These are phyloP conservation scores for Patellifolia procumbens DNA, from an alignment of 179 eudicot species.

Conservation along the genomic window DNA sequence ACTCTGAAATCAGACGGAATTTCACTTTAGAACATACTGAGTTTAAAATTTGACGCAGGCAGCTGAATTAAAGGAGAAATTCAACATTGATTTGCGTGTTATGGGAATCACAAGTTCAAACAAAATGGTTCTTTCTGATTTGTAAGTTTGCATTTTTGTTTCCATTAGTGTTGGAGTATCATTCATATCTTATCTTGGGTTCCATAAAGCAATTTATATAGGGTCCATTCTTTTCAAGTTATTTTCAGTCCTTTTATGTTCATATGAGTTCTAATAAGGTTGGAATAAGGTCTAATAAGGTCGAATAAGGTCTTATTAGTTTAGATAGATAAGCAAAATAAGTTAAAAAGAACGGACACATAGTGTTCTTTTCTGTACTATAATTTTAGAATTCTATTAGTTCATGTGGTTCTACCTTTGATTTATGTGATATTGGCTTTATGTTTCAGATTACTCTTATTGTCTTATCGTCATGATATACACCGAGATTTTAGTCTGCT, in stretches of 20 bases:
- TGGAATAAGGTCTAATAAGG: too few species aligned
- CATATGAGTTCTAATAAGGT: too few species aligned
- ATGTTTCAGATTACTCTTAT: background rate
- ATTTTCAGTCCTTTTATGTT: too few species aligned
- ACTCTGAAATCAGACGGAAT: background rate
- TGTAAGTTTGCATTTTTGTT: conserved; percentile 45
- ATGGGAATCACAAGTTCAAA: conserved; percentile 83
- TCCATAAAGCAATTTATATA: too few species aligned
- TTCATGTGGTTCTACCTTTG: background rate
- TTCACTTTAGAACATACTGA: conserved; percentile 1
- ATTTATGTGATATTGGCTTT: background rate
- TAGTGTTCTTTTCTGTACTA: background rate
- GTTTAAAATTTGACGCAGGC: conserved; percentile 49
- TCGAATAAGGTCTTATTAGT: too few species aligned
- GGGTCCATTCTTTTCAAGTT: too few species aligned
- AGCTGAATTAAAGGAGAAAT: conserved; percentile 85
- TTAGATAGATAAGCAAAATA: too few species aligned
- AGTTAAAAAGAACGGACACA: too few species aligned
- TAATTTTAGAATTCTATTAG: background rate
- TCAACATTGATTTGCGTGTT: conserved; percentile 93
- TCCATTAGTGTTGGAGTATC: background rate
- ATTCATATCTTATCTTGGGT: too few species aligned
- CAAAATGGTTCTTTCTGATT: conserved; percentile 87
- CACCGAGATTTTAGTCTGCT: background rate
- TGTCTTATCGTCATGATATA: background rate